These are phyloP conservation scores for Scheffersomyces quercinus DNA, from an alignment of 1,139 yeast genomes.

Conservation along the genomic window DNA sequence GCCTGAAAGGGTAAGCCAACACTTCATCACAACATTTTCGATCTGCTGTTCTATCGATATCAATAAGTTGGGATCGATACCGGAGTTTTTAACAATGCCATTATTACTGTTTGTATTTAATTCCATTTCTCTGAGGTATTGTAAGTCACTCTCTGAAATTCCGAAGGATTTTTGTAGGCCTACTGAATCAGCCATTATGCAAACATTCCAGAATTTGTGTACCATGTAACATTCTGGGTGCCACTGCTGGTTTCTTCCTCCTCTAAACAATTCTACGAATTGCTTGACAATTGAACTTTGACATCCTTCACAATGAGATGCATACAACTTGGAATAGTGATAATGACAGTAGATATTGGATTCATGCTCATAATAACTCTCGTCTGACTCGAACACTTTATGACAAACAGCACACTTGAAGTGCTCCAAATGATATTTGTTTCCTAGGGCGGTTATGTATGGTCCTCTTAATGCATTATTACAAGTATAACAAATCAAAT, in stretches of 20 bases:
- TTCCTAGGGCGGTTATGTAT: constrained; percentile 89
- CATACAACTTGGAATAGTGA: constrained; percentile 83
- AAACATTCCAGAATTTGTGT: constrained; percentile 94
- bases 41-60: constrained; percentile 62
- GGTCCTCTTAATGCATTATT: constrained; percentile 87
- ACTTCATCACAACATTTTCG: constrained; percentile 68
- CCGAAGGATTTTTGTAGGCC: constrained; percentile 48
- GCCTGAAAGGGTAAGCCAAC: constrained; percentile 86
- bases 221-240: constrained; percentile 99
- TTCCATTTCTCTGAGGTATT: constrained; percentile 10
- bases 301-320: constrained; percentile 93
- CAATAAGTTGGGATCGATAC: constrained; percentile 52
- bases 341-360: constrained; percentile 84
- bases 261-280: constrained; percentile 87
- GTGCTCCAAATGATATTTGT: constrained; percentile 92
- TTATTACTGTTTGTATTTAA: constrained; percentile 6
- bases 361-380: constrained; percentile 88
- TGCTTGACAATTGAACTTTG: constrained; percentile 88
- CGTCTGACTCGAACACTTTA: constrained; percentile 86
- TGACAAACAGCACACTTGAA: constrained; percentile 90
- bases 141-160: constrained; percentile 10
- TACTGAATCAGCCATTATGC: constrained; percentile 63
- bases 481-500: constrained; percentile 82
- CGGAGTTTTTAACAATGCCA: constrained; percentile 6
- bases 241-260: constrained; percentile 97